Conservation (phyloP, 768 basidiomycete genomes). For the Trametes punicea region DNA sequence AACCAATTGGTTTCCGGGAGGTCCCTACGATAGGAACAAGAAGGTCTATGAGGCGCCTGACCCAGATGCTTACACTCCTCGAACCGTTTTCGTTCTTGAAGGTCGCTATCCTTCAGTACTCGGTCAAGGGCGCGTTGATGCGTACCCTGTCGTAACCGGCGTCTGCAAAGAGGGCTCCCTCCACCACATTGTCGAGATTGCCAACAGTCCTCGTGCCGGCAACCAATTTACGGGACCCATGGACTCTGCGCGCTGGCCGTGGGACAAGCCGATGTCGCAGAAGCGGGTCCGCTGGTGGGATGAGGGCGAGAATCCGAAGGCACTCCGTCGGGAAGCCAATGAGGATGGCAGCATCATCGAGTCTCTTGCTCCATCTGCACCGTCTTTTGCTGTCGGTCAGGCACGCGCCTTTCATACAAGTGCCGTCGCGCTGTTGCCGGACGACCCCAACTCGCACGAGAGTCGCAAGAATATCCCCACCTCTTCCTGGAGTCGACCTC, state of each 20-base stretch:
- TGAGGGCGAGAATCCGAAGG: constrained; percentile 21
- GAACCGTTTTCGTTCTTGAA: constrained; percentile 39
- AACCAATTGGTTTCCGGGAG: constrained; percentile 37
- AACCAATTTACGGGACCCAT: constrained; percentile 25
- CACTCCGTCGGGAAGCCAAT: constrained; percentile 14
- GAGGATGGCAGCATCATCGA: not conserved
- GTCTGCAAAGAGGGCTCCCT: constrained; percentile 35
- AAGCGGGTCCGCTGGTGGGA: constrained; percentile 32
- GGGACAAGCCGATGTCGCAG: constrained; percentile 1
- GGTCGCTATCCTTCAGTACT: constrained; percentile 32
- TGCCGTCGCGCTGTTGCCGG: not conserved
- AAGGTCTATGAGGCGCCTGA: constrained; percentile 32
- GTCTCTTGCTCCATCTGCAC: constrained; percentile 3
- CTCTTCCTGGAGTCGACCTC: constrained; percentile 26
- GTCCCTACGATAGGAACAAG: constrained; percentile 26
- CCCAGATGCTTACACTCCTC: constrained; percentile 35
- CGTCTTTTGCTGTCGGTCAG: not conserved
- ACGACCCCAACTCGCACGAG: constrained; percentile 14
- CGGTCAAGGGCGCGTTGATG: constrained; percentile 31
- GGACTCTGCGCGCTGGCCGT: constrained; percentile 42
- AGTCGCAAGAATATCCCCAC: constrained; percentile 21
- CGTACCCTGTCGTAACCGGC: constrained; percentile 33
- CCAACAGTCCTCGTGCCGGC: constrained; percentile 30
- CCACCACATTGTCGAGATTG: constrained; percentile 26
- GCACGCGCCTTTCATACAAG: constrained; percentile 21